These are phyloP conservation scores for Aspergillus jensenii DNA, from an alignment of 2,329 filamentous ascomycete species.

Conservation along the genomic window DNA sequence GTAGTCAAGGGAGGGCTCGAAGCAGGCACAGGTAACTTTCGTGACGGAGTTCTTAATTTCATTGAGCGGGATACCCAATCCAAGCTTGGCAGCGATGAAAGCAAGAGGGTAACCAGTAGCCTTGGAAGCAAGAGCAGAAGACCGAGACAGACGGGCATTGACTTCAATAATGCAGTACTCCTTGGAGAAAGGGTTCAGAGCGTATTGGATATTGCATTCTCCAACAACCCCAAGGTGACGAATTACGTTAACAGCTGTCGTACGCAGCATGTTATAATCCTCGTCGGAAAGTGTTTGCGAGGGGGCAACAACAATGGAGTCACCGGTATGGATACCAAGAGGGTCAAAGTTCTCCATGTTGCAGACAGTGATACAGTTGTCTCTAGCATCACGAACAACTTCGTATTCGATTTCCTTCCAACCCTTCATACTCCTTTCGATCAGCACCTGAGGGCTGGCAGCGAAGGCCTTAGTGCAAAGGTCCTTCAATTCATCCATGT, in stretches of 20 bases:
- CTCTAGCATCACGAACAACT: conserved; percentile 88
- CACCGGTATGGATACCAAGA: conserved; percentile 94
- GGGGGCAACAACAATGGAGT: conserved; percentile 96
- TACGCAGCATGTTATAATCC: conserved; percentile 98
- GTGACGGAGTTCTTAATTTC: conserved; percentile 96
- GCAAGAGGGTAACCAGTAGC: conserved; percentile 94
- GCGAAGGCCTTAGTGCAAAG: conserved; percentile 95
- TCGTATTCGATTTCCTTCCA: conserved; percentile 99
- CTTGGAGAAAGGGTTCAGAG: conserved; percentile 87
- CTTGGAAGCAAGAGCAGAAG: conserved; percentile 93
- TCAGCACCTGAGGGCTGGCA: conserved; percentile 90
- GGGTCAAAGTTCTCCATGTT: conserved; percentile 99
- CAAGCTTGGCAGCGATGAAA: conserved; percentile 95
- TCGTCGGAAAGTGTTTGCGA: conserved; percentile 96
- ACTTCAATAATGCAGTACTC: conserved; percentile 99
- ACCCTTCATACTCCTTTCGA: conserved; percentile 98
- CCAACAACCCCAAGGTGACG: conserved; percentile 95
- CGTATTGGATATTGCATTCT: conserved; percentile 99
- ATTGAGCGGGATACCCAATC: conserved; percentile 90
- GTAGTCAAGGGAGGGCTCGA: conserved; percentile 97
- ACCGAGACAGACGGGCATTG: conserved; percentile 92
- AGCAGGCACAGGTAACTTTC: conserved; percentile 93
- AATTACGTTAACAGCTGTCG: conserved; percentile 95
- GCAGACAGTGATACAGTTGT: conserved; percentile 99
- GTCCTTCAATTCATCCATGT: conserved; percentile 77